Evolutionary conservation across 345 rosid species (phyloP).

Genomic region (Clausena lansium): DNA sequence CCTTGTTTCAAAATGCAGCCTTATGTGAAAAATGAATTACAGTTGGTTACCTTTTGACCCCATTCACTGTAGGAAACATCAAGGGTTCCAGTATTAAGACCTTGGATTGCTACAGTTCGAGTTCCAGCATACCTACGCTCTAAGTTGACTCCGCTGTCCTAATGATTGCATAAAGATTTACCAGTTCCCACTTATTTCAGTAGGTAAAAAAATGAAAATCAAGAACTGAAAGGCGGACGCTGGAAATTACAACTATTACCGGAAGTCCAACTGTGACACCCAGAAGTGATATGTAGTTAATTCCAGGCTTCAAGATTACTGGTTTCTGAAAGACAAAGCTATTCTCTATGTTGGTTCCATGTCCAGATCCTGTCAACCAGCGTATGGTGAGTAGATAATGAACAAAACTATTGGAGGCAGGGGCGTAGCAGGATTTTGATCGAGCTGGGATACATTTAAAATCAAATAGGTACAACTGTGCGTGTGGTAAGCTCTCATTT

Average conservation of each 20-base stretch:
- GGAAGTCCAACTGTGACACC: conserved; percentile 41
- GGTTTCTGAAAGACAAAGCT: conserved; percentile 44
- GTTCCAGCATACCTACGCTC: conserved; percentile 45
- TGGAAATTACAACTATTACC: conserved; percentile 19
- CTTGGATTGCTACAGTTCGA: conserved; percentile 32
- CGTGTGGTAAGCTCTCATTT: too few species aligned
- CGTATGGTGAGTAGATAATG: background rate
- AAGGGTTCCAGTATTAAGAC: conserved; percentile 48
- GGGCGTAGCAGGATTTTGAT: too few species aligned
- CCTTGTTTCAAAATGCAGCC: background rate
- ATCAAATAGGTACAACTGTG: too few species aligned
- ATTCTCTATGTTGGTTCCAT: conserved; percentile 41
- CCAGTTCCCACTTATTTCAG: background rate
- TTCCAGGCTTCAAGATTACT: conserved; percentile 33
- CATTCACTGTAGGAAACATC: conserved; percentile 41
- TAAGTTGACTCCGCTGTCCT: conserved; percentile 51
- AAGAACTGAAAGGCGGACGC: background rate
- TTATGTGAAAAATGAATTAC: background rate
- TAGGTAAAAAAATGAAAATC: background rate
- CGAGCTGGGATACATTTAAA: too few species aligned
- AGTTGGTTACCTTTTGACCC: conserved; percentile 42
- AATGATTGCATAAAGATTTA: background rate
- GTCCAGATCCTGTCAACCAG: conserved; percentile 35
- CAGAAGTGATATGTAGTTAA: conserved; percentile 34
- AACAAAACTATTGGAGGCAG: background rate